phyloP scores from a whole-genome alignment of 176 grass and related monocot genomes.

The Chloris gayana region DNA sequence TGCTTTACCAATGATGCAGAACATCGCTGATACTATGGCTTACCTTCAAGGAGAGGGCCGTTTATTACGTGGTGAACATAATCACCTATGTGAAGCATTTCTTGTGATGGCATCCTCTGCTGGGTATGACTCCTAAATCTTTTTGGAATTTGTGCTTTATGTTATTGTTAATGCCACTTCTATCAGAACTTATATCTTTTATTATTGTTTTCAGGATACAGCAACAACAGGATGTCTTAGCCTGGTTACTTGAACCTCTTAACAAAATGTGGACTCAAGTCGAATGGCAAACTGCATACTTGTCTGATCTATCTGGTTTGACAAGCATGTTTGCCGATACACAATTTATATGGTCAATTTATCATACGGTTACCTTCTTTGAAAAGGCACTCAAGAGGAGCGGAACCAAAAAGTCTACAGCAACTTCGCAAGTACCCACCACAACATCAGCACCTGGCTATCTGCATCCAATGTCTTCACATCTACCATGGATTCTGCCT shows the following conservation, averaged over 20 bases:
- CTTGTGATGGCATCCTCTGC: slow-evolving; percentile 94
- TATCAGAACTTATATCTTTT: slow-evolving; percentile 32
- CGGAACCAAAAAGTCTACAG: slow-evolving; percentile 69
- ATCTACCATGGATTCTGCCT: slow-evolving; percentile 96
- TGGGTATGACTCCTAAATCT: slow-evolving; percentile 54
- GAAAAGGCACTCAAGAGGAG: slow-evolving; percentile 95
- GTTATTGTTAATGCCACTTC: slow-evolving; percentile 24
- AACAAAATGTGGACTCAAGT: slow-evolving; percentile 84
- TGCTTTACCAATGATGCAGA: slow-evolving; percentile 53
- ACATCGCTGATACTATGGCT: slow-evolving; percentile 91
- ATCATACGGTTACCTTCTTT: slow-evolving; percentile 89
- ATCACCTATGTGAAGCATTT: slow-evolving; percentile 97
- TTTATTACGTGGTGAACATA: slow-evolving; percentile 88
- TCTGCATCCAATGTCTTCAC: slow-evolving; percentile 84
- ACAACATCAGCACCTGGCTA: slow-evolving; percentile 45
- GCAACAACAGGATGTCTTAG: slow-evolving; percentile 95
- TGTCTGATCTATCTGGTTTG: slow-evolving; percentile 80
- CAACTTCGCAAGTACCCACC: slow-evolving; percentile 45
- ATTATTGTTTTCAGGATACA: slow-evolving; percentile 63
- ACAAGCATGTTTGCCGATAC: slow-evolving; percentile 65
- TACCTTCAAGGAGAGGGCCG: slow-evolving; percentile 92
- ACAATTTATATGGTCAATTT: slow-evolving; percentile 99
- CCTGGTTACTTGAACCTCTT: slow-evolving; percentile 91
- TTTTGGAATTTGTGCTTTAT: slow-evolving; percentile 9
- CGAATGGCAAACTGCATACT: slow-evolving; percentile 94